phyloP scores from a whole-genome alignment of 495 filamentous ascomycete species.

The Hyaloscypha variabilis region DNA sequence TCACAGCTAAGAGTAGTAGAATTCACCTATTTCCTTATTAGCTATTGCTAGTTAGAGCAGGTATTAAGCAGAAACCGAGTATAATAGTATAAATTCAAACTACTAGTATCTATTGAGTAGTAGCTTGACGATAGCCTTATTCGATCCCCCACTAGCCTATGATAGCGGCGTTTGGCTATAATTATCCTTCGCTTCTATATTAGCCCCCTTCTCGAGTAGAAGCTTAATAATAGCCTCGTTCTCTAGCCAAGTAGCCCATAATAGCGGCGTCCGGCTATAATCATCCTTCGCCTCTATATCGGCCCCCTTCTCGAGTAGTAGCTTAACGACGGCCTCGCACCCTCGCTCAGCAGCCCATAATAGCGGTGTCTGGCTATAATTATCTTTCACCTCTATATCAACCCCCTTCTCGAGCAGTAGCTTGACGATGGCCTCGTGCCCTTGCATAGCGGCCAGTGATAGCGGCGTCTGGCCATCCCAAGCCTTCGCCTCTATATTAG shows the following conservation, averaged over 20 bases:
- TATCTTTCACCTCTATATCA: background rate
- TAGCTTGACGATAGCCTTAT: slow-evolving; percentile 10
- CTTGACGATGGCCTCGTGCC: background rate
- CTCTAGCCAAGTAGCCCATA: background rate
- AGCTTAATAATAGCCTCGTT: background rate
- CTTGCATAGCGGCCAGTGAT: background rate
- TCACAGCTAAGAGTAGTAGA: background rate
- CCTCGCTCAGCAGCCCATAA: background rate
- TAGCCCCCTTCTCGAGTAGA: slow-evolving; percentile 22
- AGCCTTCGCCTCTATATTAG: background rate
- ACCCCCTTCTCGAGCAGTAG: slow-evolving; percentile 12
- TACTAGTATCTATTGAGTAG: background rate
- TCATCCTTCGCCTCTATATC: background rate
- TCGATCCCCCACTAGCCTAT: background rate
- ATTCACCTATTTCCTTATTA: slow-evolving; percentile 2
- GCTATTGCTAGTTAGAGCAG: background rate
- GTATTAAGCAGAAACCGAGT: no score
- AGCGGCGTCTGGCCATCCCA: background rate
- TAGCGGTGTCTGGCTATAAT: background rate
- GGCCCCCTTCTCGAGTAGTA: slow-evolving; percentile 6
- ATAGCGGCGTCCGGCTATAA: slow-evolving; percentile 1
- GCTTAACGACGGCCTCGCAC: background rate
- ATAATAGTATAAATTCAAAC: background rate
- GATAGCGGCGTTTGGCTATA: background rate
- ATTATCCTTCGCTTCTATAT: slow-evolving; percentile 25